These are phyloP conservation scores for Chaetoceros tenuissimus DNA, from an alignment of 108 stramenopile genomes.

Conservation along the genomic window DNA sequence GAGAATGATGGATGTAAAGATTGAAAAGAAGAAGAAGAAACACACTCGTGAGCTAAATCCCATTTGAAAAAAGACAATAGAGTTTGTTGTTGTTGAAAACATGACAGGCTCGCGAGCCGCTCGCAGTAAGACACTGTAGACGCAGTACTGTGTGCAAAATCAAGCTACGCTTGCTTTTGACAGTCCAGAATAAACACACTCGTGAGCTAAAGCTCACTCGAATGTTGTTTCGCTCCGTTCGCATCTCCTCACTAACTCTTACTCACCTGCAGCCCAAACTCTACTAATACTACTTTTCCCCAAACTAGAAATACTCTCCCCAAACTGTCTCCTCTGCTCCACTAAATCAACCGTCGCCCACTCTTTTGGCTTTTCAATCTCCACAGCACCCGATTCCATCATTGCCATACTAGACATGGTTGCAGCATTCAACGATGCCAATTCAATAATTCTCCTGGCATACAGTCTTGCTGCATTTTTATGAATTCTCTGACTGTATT, in stretches of 20 bases:
- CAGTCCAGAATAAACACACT: too few species aligned
- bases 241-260: not conserved
- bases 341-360: conserved; percentile 44
- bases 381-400: conserved; percentile 13
- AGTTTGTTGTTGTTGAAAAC: too few species aligned
- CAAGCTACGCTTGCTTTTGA: too few species aligned
- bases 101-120: too few species aligned
- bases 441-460: conserved; percentile 54
- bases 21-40: not conserved
- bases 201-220: too few species aligned
- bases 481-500: conserved; percentile 11
- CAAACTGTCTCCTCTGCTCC: conserved; percentile 4
- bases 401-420: conserved; percentile 9
- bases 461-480: conserved; percentile 53
- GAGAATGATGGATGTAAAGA: not conserved
- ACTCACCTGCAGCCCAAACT: conserved; percentile 9
- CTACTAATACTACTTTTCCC: conserved; percentile 28
- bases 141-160: too few species aligned
- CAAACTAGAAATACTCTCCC: conserved; percentile 13
- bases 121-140: too few species aligned
- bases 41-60: too few species aligned
- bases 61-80: too few species aligned
- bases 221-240: too few species aligned
- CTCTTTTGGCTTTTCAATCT: conserved; percentile 24
- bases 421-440: conserved; percentile 22